Evolutionary conservation across 441 rosid genomes (phyloP), one percentile per base, ranked within the genome.

Genomic region (Monsonia emarginata): DNA sequence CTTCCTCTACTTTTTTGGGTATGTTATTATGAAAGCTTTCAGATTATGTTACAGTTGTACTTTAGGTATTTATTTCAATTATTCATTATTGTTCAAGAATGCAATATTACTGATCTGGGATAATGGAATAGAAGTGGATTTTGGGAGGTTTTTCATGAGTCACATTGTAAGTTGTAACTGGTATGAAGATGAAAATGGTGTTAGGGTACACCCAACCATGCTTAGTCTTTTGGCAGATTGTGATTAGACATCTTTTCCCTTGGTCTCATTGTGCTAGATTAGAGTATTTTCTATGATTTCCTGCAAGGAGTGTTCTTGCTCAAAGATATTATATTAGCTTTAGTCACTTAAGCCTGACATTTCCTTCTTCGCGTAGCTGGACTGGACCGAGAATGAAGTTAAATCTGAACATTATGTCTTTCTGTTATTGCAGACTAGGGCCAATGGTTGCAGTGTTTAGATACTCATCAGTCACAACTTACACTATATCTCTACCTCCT

Each of bases 1-100:
- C 76, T 94, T 84, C 74, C 80, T 91, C 58, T 81, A 85, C 86
- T 91, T 91, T 82, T 94, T 89, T 79, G 99, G 99, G 99, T 94
- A 94, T 69, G 87, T 11, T 25, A 25, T 19, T 2, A 25, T 21
- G 0, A 19, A n/a, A n/a, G n/a, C n/a, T n/a, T n/a, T n/a, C n/a
- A n/a, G n/a, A n/a, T n/a, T n/a, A n/a, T n/a, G n/a, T n/a, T n/a
- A n/a, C n/a, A n/a, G n/a, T n/a, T n/a, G n/a, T n/a, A n/a, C n/a
- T n/a, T n/a, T n/a, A n/a, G n/a, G n/a, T n/a, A n/a, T n/a, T n/a
- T n/a, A n/a, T n/a, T n/a, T n/a, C n/a, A n/a, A n/a, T n/a, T n/a
- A n/a, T n/a, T n/a, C n/a, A n/a, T n/a, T n/a, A n/a, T 14, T 42
- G n/a, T 42, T 42, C 16, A 42, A 14, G 48, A n/a, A n/a, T 42